phyloP scores from a whole-genome alignment of 1,284 basidiomycete species.

The Tilletia setariae region DNA sequence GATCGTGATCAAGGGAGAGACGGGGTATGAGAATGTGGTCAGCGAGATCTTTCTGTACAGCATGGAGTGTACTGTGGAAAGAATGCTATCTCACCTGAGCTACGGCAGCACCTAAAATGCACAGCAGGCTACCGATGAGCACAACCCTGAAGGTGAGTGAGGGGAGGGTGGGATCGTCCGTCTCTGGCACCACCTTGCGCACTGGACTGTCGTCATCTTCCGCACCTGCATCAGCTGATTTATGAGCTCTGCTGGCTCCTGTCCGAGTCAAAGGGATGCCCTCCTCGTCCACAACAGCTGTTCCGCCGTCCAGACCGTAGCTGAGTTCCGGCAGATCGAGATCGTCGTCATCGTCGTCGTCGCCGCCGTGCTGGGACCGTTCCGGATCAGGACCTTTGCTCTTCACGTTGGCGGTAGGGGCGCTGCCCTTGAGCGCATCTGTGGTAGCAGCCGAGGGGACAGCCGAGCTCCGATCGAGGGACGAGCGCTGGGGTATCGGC shows the following conservation, averaged over 20 bases:
- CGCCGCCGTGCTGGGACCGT: background rate
- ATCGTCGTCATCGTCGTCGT: slow-evolving; percentile 10
- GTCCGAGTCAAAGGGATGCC: background rate
- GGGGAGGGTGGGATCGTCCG: slow-evolving; percentile 60
- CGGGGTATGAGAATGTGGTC: background rate
- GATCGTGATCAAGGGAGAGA: background rate
- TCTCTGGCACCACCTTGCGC: slow-evolving; percentile 58
- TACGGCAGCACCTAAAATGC: slow-evolving; percentile 59
- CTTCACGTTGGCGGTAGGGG: background rate
- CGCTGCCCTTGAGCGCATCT: background rate
- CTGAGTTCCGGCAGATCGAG: slow-evolving; percentile 10
- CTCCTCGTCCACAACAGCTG: background rate
- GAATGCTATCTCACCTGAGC: slow-evolving; percentile 47
- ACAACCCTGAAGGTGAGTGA: slow-evolving; percentile 60
- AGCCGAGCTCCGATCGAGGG: background rate
- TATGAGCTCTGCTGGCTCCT: slow-evolving; percentile 2
- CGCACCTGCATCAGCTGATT: background rate
- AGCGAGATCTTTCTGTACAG: background rate
- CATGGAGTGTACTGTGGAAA: background rate
- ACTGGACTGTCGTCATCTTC: slow-evolving; percentile 32
- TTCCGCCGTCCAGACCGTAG: background rate
- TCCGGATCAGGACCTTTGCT: background rate
- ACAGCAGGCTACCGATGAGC: slow-evolving; percentile 60
- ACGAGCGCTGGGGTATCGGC: slow-evolving; percentile 6
- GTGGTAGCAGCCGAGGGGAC: background rate